phyloP scores from a whole-genome alignment of 257 asterid species.

The Rehmannia glutinosa region DNA sequence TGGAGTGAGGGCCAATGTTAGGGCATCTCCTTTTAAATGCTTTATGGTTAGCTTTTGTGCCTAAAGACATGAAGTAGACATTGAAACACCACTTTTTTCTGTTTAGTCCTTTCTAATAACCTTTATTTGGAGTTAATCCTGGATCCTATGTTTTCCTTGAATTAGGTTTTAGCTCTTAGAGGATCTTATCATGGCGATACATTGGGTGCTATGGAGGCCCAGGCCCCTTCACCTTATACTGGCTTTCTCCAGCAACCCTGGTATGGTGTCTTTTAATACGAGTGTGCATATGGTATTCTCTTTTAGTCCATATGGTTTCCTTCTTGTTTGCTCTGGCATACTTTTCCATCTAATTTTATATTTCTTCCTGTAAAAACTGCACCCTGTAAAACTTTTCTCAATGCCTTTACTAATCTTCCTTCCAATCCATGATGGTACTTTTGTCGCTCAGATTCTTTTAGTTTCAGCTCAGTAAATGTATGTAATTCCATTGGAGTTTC shows the following conservation, averaged over 20 bases:
- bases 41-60: background rate
- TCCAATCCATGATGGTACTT: conserved; percentile 3
- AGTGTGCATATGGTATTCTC: conserved; percentile 2
- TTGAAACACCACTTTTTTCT: background rate
- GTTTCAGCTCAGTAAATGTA: background rate
- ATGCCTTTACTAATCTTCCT: conserved; percentile 6
- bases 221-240: conserved; percentile 95
- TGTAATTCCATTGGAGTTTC: background rate
- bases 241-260: conserved; percentile 99
- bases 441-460: background rate
- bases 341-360: background rate
- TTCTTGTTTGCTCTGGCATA: background rate
- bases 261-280: conserved; percentile 37
- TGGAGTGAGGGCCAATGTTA: background rate
- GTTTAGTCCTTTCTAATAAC: conserved; percentile 1
- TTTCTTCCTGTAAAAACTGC: background rate
- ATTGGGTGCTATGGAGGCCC: conserved; percentile 99
- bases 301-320: background rate
- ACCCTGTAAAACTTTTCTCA: background rate
- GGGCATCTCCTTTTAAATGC: background rate
- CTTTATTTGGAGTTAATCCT: conserved; percentile 12
- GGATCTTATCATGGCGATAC: conserved; percentile 99
- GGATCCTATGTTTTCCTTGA: conserved; percentile 11
- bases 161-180: conserved; percentile 86
- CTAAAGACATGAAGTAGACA: conserved; percentile 4